phyloP scores from a whole-genome alignment of 2,329 filamentous ascomycete species.

The Epichloe amarillans region DNA sequence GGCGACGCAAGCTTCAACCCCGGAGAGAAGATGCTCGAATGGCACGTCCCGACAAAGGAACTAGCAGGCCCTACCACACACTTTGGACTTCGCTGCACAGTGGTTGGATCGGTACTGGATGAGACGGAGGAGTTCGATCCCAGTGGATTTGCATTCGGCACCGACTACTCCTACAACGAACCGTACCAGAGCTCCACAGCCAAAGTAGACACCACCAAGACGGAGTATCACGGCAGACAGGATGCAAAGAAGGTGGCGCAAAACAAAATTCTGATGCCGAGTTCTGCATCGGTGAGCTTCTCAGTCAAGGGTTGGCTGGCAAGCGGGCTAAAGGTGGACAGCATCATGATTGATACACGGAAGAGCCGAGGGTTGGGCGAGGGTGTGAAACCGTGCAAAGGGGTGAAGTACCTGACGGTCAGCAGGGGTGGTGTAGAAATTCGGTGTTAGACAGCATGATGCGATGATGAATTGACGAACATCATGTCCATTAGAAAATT shows the following conservation, averaged over 20 bases:
- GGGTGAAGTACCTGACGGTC: slow-evolving; percentile 87
- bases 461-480: background rate
- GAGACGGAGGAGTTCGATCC: slow-evolving; percentile 34
- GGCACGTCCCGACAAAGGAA: slow-evolving; percentile 71
- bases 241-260: slow-evolving; percentile 47
- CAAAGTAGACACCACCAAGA: slow-evolving; percentile 20
- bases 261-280: slow-evolving; percentile 69
- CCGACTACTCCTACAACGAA: slow-evolving; percentile 40
- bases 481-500: background rate
- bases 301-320: slow-evolving; percentile 56
- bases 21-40: slow-evolving; percentile 61
- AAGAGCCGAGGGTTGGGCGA: slow-evolving; percentile 78
- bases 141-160: slow-evolving; percentile 38
- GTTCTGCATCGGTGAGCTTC: slow-evolving; percentile 61
- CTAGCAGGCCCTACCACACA: slow-evolving; percentile 51
- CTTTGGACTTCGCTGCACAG: slow-evolving; percentile 67
- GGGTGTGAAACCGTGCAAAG: slow-evolving; percentile 88
- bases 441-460: slow-evolving; percentile 31
- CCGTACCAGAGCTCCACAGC: slow-evolving; percentile 37
- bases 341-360: slow-evolving; percentile 56
- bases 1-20: slow-evolving; percentile 76
- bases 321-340: slow-evolving; percentile 54
- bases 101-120: slow-evolving; percentile 49
- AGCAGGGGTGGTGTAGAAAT: slow-evolving; percentile 53
- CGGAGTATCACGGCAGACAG: slow-evolving; percentile 25